Base-by-base conservation (phyloP, 352 stramenopile genomes). In the Vaucheria bursata region DNA sequence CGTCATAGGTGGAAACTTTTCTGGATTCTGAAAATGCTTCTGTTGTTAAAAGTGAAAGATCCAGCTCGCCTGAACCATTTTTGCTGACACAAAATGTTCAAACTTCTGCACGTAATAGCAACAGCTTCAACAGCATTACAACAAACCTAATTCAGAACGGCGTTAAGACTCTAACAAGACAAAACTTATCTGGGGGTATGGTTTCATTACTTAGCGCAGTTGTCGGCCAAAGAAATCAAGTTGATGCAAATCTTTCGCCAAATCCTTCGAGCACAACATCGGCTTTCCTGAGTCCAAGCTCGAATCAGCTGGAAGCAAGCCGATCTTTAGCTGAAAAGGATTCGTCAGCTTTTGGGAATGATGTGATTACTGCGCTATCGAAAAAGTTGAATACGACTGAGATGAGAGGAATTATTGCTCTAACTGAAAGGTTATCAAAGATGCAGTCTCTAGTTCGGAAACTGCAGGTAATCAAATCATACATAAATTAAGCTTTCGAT, bases 381-480 rank as follows among this genome's bases (percentile, higher is more conserved):
- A 81, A 81, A 35, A 72, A 73, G 12, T 52, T 81, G 0, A 81
- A 45, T 34, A 74, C 59, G 0, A 70, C 71, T 7, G 76, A 81
- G 45, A 81, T 81, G 76, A 68, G 70, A 40, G 76, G 76, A 33
- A 81, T 81, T 29, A 81, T 81, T 33, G 67, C 70, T 38, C 45
- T 81, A 53, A 79, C 69, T 59, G 71, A 78, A 31, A 36, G 76
- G 18, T 38, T 38, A 36, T 34, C 4, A 38, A 4, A 18, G 5
- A 69, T 69, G 59, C 6, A 18, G 5, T 8, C 4, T 18, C 5
- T 29, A 38, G 34, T 29, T 34, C 4, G 4, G 18, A 6, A 69
- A 38, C 33, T 34, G 5, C 59, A 69, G 59, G 59, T 69, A 29
- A n/a, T n/a, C n/a, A n/a, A n/a, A n/a, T n/a, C n/a, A n/a, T n/a